Conservation (phyloP, 306 rosid genomes). For the Rosa rugosa region DNA sequence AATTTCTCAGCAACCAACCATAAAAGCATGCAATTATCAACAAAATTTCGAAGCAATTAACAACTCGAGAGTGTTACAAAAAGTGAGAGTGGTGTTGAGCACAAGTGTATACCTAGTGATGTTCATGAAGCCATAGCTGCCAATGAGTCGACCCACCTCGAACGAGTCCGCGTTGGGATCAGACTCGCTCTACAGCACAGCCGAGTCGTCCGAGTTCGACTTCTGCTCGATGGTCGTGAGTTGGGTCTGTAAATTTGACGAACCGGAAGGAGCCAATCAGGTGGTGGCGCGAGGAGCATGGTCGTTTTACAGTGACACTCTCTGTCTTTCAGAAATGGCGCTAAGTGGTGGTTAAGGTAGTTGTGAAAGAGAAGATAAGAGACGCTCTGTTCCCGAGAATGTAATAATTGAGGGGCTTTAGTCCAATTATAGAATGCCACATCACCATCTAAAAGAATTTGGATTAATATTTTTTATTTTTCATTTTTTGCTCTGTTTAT, state of each 20-base stretch:
- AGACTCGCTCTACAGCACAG: conserved; percentile 46
- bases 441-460: too few relatives aligned
- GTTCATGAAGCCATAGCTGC: conserved; percentile 92
- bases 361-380: conserved; percentile 12
- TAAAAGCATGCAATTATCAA: too few relatives aligned
- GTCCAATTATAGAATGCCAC: background rate
- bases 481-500: too few relatives aligned
- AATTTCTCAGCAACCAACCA: too few relatives aligned
- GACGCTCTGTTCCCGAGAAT: background rate
- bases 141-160: conserved; percentile 86
- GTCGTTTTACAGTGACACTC: background rate
- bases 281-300: conserved; percentile 32
- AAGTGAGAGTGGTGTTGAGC: background rate
- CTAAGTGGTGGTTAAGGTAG: conserved; percentile 9
- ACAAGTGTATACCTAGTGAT: conserved; percentile 52
- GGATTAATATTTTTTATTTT: too few relatives aligned
- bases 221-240: conserved; percentile 19
- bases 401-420: too few relatives aligned
- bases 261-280: conserved; percentile 23
- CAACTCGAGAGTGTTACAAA: too few relatives aligned
- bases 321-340: conserved; percentile 24
- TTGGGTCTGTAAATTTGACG: conserved; percentile 10
- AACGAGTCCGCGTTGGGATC: conserved; percentile 68
- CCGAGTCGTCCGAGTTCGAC: conserved; percentile 33
- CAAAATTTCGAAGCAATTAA: too few relatives aligned